phyloP scores from a whole-genome alignment of 345 rosid species.

The Gossypium herbaceum region DNA sequence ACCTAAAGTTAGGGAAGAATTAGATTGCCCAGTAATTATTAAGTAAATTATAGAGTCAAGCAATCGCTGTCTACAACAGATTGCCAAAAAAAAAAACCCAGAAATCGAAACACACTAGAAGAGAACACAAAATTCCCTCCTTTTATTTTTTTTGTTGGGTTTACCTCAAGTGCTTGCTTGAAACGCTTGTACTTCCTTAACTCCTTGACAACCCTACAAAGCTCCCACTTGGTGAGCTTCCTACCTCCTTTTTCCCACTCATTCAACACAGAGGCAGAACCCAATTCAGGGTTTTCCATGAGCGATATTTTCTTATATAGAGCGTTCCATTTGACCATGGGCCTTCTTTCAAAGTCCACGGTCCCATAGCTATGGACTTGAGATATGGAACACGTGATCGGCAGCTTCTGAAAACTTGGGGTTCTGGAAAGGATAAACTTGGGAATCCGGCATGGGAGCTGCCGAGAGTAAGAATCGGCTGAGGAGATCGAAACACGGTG shows the following conservation, averaged over 20 bases:
- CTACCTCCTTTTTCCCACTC: constrained; percentile 66
- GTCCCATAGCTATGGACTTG: constrained; percentile 71
- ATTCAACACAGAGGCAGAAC: constrained; percentile 62
- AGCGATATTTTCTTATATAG: constrained; percentile 69
- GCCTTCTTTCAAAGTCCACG: constrained; percentile 68
- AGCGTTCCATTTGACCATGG: constrained; percentile 69
- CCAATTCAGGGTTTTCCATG: constrained; percentile 75
- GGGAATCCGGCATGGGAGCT: constrained; percentile 30
- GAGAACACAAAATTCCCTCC: background rate
- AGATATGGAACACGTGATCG: constrained; percentile 51
- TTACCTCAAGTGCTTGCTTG: constrained; percentile 82
- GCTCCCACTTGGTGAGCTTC: constrained; percentile 81
- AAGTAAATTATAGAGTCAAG: background rate
- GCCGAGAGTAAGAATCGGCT: constrained; percentile 36
- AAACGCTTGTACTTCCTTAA: constrained; percentile 73
- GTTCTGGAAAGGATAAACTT: constrained; percentile 18
- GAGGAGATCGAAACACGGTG: constrained; percentile 43
- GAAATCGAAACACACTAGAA: background rate
- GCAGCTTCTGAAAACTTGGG: constrained; percentile 13
- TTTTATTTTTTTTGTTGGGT: background rate
- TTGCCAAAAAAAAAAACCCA: background rate
- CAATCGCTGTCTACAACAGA: background rate
- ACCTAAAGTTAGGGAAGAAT: background rate
- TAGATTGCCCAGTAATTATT: background rate
- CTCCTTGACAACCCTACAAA: constrained; percentile 83